A percentile compares a stretch with the other conserved stretches of the same genome.
phyloP scores from a whole-genome alignment of 345 rosid genomes.

The Barbarea vulgaris region DNA sequence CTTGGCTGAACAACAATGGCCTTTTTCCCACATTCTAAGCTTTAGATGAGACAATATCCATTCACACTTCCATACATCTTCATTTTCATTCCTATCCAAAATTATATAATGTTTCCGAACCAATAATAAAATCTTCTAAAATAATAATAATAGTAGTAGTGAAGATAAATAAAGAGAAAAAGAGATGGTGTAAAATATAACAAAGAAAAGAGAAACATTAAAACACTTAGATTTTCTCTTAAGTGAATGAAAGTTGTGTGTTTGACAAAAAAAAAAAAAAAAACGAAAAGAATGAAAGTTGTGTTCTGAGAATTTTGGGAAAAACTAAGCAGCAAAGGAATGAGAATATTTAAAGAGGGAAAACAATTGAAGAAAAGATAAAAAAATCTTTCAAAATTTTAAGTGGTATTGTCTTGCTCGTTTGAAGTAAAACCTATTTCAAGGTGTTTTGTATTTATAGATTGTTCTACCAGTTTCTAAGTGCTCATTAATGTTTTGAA shows the following conservation, averaged over 20 bases:
- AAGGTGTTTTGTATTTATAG: conserved; percentile 8
- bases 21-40: conserved; percentile 29
- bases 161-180: not conserved
- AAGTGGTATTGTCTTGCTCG: conserved; percentile 6
- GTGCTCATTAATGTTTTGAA: conserved; percentile 13
- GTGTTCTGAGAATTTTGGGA: not conserved
- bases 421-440: conserved; percentile 12
- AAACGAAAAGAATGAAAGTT: not conserved
- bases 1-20: conserved; percentile 33
- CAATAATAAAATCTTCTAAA: not conserved
- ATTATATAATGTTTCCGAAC: not conserved
- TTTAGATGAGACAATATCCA: conserved; percentile 4
- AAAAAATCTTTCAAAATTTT: conserved; percentile 13
- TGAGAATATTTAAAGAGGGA: not conserved
- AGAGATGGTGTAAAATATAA: not conserved
- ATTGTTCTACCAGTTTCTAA: not conserved
- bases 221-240: not conserved
- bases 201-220: not conserved
- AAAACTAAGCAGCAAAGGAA: not conserved
- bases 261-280: no score
- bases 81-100: not conserved
- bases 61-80: not conserved
- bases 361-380: conserved; percentile 11
- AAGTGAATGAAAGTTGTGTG: not conserved
- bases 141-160: not conserved